Conservation (phyloP, 176 grass and related monocot species). For the Avena atlantica region DNA sequence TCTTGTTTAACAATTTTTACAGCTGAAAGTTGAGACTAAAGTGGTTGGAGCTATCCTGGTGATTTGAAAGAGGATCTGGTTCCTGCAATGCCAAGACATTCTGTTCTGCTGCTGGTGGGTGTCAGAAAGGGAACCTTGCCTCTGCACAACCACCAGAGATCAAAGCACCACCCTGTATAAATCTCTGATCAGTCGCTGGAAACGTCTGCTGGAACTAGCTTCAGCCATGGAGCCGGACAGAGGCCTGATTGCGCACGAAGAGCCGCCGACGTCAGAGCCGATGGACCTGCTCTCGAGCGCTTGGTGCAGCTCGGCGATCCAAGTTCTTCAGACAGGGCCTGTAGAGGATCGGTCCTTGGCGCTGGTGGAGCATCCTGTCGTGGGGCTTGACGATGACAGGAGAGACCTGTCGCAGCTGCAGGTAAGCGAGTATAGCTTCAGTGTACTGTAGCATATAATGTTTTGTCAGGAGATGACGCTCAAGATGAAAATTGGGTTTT, state of each 20-base stretch:
- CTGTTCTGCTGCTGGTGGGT: conserved; percentile 31
- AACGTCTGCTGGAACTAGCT: conserved; percentile 20
- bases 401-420: conserved; percentile 38
- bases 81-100: conserved; percentile 49
- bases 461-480: conserved; percentile 5
- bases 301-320: conserved; percentile 91
- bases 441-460: conserved; percentile 36
- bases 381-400: conserved; percentile 37
- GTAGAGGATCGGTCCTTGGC: conserved; percentile 62
- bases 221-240: conserved; percentile 58
- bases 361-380: conserved; percentile 70
- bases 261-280: conserved; percentile 42
- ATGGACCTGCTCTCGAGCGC: conserved; percentile 73
- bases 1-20: conserved; percentile 47
- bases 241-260: conserved; percentile 31
- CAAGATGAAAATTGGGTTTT: conserved; percentile 39
- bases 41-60: conserved; percentile 58
- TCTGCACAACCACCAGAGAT: conserved; percentile 47
- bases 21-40: conserved; percentile 55
- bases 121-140: conserved; percentile 40
- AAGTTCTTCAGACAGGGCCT: conserved; percentile 59
- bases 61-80: conserved; percentile 58
- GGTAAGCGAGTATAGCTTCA: conserved; percentile 48
- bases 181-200: conserved; percentile 30
- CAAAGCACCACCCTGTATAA: conserved; percentile 40